These are phyloP conservation scores for Venustampulla echinocandica DNA, from an alignment of 495 filamentous ascomycete species.

Conservation along the genomic window DNA sequence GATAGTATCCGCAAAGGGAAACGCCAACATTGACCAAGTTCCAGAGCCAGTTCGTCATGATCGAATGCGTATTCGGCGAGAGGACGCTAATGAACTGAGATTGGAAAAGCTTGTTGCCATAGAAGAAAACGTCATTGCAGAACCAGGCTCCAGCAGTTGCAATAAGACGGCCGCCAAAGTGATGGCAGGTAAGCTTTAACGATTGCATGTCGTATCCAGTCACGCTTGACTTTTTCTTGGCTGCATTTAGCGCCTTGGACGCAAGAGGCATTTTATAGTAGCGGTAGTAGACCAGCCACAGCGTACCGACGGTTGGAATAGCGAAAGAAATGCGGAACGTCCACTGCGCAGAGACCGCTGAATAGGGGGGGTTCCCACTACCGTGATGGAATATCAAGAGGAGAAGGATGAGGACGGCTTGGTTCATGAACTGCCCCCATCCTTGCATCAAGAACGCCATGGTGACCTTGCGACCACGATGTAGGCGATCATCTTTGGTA, in stretches of 20 bases:
- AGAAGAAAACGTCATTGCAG: slow-evolving; percentile 92
- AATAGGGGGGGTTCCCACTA: slow-evolving; percentile 65
- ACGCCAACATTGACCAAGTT: slow-evolving; percentile 80
- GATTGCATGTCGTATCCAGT: slow-evolving; percentile 84
- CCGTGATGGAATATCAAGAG: slow-evolving; percentile 70
- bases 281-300: slow-evolving; percentile 91
- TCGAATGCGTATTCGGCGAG: slow-evolving; percentile 47
- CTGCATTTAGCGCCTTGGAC: slow-evolving; percentile 59
- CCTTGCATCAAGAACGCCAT: slow-evolving; percentile 94
- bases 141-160: slow-evolving; percentile 82
- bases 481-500: slow-evolving; percentile 79
- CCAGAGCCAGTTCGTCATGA: slow-evolving; percentile 84
- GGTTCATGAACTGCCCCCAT: slow-evolving; percentile 91
- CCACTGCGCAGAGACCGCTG: slow-evolving; percentile 62
- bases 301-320: slow-evolving; percentile 73
- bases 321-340: slow-evolving; percentile 80
- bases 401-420: slow-evolving; percentile 71
- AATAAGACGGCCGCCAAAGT: slow-evolving; percentile 77
- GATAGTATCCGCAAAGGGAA: slow-evolving; percentile 75
- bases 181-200: slow-evolving; percentile 59
- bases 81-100: slow-evolving; percentile 74
- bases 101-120: slow-evolving; percentile 96
- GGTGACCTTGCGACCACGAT: slow-evolving; percentile 87
- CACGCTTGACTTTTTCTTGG: slow-evolving; percentile 76
- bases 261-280: slow-evolving; percentile 74